Conservation (phyloP, 345 rosid species). For the Euphorbia peplus region DNA sequence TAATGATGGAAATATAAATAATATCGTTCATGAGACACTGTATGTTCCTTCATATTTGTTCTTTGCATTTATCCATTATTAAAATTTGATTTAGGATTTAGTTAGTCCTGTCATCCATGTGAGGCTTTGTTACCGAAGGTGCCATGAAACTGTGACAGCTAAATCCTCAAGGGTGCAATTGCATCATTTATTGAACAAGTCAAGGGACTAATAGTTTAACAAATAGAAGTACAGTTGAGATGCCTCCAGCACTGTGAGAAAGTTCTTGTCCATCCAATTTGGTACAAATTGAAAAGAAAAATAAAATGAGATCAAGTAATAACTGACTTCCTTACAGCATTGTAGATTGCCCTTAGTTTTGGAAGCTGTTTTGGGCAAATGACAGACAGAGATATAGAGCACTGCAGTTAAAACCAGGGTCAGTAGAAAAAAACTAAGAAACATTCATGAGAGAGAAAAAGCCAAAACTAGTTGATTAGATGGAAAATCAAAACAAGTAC, state of each 20-base stretch:
- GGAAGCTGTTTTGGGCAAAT: constrained; percentile 91
- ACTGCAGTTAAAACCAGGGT: constrained; percentile 49
- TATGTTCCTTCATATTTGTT: background rate
- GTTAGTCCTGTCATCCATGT: background rate
- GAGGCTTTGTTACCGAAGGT: constrained; percentile 2
- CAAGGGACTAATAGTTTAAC: background rate
- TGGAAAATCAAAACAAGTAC: constrained; percentile 32
- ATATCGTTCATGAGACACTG: background rate
- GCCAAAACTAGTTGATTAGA: constrained; percentile 7
- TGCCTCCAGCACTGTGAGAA: background rate
- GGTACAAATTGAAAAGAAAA: background rate
- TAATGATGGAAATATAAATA: background rate
- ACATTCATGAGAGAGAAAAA: constrained; percentile 13
- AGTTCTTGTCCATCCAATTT: too few relatives aligned
- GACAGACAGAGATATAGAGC: constrained; percentile 75
- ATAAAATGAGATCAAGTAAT: background rate
- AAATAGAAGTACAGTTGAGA: background rate
- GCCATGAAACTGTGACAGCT: background rate
- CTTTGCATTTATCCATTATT: background rate
- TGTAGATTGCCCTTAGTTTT: constrained; percentile 72
- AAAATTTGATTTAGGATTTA: background rate
- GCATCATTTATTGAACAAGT: background rate
- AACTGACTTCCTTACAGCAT: constrained; percentile 57
- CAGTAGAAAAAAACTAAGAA: constrained; percentile 17
- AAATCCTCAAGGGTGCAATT: background rate